phyloP scores from a whole-genome alignment of 2,329 filamentous ascomycete species.

The Cercospora sp. region DNA sequence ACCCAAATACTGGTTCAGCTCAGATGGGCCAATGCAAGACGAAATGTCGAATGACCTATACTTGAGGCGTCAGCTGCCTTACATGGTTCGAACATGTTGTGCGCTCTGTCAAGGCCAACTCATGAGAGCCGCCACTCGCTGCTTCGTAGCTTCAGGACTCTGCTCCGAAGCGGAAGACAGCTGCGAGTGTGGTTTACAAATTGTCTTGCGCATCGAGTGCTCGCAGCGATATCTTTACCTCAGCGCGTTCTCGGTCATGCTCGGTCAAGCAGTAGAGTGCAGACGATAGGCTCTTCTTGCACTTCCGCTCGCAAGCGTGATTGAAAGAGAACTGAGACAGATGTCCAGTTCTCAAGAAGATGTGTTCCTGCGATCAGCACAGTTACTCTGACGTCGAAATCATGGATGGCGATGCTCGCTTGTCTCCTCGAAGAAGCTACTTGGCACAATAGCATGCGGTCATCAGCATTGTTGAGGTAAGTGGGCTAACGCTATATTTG shows the following conservation, averaged over 20 bases:
- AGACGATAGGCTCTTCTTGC: background rate
- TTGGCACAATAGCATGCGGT: conserved; percentile 10
- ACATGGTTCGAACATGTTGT: background rate
- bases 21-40: background rate
- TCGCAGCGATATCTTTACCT: background rate
- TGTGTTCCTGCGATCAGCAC: background rate
- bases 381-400: background rate
- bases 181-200: background rate
- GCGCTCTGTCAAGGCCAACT: background rate
- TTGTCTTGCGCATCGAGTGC: background rate
- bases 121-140: background rate
- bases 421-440: background rate
- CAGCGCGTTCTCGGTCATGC: background rate
- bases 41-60: background rate
- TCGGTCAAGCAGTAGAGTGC: background rate
- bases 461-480: conserved; percentile 4
- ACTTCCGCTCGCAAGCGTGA: conserved; percentile 3
- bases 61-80: background rate
- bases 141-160: background rate
- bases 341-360: background rate
- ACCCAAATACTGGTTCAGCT: background rate
- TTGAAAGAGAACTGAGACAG: conserved; percentile 11
- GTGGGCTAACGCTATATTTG: conserved; percentile 2
- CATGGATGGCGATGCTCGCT: background rate
- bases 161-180: background rate